Evolutionary conservation across 768 basidiomycete genomes (phyloP), one percentile per base, ranked within the genome.

Genomic region (Psilocybe subaeruginosa): DNA sequence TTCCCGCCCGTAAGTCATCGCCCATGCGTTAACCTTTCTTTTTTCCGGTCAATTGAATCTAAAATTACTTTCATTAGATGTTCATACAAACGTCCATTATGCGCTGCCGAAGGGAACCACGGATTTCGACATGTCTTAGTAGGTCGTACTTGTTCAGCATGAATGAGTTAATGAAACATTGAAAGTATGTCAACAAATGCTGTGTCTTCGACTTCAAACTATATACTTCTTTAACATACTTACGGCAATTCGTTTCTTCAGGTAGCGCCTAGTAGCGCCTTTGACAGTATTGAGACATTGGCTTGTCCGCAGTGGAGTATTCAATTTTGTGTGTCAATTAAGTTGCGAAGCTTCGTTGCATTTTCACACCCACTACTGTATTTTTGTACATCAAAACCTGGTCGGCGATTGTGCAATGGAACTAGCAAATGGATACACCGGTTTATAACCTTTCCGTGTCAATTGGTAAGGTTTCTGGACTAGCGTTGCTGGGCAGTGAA

Each of bases 251-350:
- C 31, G 7, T 14, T 17, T 31, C n/a, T 33, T 53, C 4, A 19
- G 12, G 50, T 49, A 51, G 27, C 33, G 37, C 35, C 33, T 51
- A 23, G 30, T 27, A 29, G 49, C 50, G 49, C 35, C 41, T 9
- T 52, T 31, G 27, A 29, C 14, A 9, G 27, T 19, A 35, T 33
- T 16, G 16, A 35, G 12, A 33, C 27, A 17, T n/a, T 16, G 41
- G 41, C 41, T 43, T 11, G 41, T 16, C 11, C 41, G 41, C 37
- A 39, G 37, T 45, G 45, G 55, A 47, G 23, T 11, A 37, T 52
- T 52, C 37, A 59, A 59, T 59, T 52, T 37, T 52, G 19, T 33
- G 41, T 45, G 58, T 50, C 57, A 58, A 31, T 43, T 43, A 31
- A 31, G 11, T 37, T 53, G 16, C 33, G 56, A 46, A 35, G 45